These are phyloP conservation scores for Closterium sp. DNA, from an alignment of 139 green algal species.

Conservation along the genomic window DNA sequence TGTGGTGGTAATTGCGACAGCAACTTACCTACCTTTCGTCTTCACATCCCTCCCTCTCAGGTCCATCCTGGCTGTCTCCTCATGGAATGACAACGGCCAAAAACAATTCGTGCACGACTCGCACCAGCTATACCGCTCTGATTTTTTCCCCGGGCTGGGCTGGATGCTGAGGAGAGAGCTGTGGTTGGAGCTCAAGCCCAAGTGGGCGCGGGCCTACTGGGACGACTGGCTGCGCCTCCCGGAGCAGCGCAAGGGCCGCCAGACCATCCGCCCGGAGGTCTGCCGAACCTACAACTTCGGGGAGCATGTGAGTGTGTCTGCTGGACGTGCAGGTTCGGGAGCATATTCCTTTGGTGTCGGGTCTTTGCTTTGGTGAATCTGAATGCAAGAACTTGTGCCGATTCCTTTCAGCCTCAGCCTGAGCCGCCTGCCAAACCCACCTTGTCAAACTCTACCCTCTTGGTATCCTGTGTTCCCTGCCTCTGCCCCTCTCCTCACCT, in stretches of 20 bases:
- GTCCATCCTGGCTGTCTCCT: conserved; percentile 44
- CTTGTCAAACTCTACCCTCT: background rate
- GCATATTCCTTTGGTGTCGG: too few species aligned
- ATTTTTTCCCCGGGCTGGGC: conserved; percentile 56
- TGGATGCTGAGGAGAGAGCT: conserved; percentile 49
- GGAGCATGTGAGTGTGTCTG: conserved; percentile 46
- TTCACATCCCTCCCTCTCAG: background rate
- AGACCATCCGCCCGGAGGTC: conserved; percentile 47
- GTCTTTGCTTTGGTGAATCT: too few species aligned
- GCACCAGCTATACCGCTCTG: conserved; percentile 42
- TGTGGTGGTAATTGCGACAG: too few species aligned
- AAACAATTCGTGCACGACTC: conserved; percentile 47
- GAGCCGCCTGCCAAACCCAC: background rate
- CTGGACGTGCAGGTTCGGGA: conserved; percentile 46
- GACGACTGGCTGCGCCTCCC: conserved; percentile 50
- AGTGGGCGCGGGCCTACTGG: conserved; percentile 53
- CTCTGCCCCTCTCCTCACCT: background rate
- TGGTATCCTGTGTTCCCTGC: background rate
- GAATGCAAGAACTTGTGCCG: too few species aligned
- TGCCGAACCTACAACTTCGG: conserved; percentile 55
- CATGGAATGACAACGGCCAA: conserved; percentile 57
- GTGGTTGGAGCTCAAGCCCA: conserved; percentile 44
- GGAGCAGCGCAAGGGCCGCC: conserved; percentile 35
- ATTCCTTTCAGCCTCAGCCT: background rate
- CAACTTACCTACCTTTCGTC: background rate